Conservation (phyloP, 768 basidiomycete species). For the Cubamyces sp. region DNA sequence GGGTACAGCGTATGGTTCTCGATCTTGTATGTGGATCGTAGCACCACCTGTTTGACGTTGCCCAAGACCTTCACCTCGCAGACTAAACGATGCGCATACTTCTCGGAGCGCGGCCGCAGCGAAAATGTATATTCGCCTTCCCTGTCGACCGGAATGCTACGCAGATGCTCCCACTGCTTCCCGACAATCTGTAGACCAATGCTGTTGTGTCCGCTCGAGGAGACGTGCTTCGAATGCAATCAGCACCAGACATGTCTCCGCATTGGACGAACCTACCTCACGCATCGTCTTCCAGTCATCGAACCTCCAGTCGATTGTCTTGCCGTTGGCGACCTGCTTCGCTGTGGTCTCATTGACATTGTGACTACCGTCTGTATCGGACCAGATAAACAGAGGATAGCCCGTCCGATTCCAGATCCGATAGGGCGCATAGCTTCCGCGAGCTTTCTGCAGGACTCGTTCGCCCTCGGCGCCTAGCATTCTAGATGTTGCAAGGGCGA, state of each 20-base stretch:
- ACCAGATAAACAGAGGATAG: constrained; percentile 82
- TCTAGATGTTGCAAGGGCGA: constrained; percentile 72
- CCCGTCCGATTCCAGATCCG: constrained; percentile 91
- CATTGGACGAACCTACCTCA: constrained; percentile 58
- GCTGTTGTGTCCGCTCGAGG: constrained; percentile 71
- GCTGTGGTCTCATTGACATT: constrained; percentile 50
- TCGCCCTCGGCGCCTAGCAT: constrained; percentile 79
- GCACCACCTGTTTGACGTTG: constrained; percentile 92
- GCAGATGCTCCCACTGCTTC: constrained; percentile 87
- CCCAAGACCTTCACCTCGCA: constrained; percentile 90
- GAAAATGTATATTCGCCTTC: constrained; percentile 92
- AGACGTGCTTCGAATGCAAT: constrained; percentile 41
- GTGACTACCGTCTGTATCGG: constrained; percentile 66
- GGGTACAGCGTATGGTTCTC: constrained; percentile 92
- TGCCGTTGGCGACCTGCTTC: constrained; percentile 70
- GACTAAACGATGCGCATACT: constrained; percentile 77
- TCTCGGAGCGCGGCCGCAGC: constrained; percentile 78
- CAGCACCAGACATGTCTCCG: background rate
- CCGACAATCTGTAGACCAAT: constrained; percentile 85
- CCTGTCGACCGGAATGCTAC: constrained; percentile 87
- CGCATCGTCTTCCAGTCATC: constrained; percentile 95
- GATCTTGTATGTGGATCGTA: constrained; percentile 90
- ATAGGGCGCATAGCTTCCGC: constrained; percentile 94
- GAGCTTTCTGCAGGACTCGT: constrained; percentile 68
- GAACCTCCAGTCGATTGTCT: constrained; percentile 92